phyloP scores from a whole-genome alignment of 2,329 filamentous ascomycete genomes.

The Alternaria sp. region DNA sequence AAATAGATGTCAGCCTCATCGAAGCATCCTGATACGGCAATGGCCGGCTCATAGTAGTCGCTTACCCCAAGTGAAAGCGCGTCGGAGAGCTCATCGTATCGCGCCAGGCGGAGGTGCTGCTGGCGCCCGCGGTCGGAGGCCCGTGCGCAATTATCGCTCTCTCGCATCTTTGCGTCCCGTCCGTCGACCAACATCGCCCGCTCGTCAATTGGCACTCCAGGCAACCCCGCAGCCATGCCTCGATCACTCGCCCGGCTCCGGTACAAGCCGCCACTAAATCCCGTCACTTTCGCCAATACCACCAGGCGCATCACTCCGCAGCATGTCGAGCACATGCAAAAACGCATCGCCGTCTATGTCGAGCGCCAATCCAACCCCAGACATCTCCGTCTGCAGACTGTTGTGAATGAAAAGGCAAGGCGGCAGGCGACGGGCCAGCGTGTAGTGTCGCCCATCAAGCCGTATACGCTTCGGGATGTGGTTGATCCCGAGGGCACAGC shows the following conservation, averaged over 20 bases:
- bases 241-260: conserved; percentile 40
- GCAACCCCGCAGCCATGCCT: conserved; percentile 37
- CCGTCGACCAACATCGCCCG: neutral
- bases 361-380: conserved; percentile 37
- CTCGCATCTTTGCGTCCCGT: conserved; percentile 22
- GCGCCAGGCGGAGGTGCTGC: conserved; percentile 25
- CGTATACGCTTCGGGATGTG: conserved; percentile 54
- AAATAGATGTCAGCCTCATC: conserved; percentile 1
- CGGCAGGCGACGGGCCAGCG: conserved; percentile 28
- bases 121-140: conserved; percentile 15
- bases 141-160: conserved; percentile 17
- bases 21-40: conserved; percentile 9
- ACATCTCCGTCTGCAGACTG: conserved; percentile 32
- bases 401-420: conserved; percentile 38
- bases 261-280: conserved; percentile 31
- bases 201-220: conserved; percentile 15
- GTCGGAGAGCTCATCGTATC: conserved; percentile 28
- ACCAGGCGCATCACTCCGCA: conserved; percentile 6
- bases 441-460: conserved; percentile 27
- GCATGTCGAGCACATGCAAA: conserved; percentile 10
- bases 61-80: conserved; percentile 6
- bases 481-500: conserved; percentile 34
- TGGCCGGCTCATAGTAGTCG: conserved; percentile 25
- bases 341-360: conserved; percentile 31
- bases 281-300: conserved; percentile 27